A percentile compares a stretch with the other conserved stretches of the same genome.
Conservation (phyloP, 2,329 filamentous ascomycete species). For the Cladorrhinum sp. region DNA sequence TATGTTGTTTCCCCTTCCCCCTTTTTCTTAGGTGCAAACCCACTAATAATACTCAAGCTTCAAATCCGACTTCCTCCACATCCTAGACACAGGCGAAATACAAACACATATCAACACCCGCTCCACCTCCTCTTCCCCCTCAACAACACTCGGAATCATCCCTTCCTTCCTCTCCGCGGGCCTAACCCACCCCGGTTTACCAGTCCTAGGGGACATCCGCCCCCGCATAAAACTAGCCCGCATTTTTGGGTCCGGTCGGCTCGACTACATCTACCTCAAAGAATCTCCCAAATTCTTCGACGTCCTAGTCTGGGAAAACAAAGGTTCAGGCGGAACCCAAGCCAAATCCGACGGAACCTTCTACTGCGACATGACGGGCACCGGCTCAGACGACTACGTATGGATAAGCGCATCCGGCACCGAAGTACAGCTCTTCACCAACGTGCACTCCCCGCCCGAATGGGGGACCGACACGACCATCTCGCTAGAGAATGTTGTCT, state of each 20-base stretch:
- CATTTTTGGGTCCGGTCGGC: slow-evolving; percentile 19
- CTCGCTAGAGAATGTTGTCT: background rate
- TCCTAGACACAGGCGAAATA: slow-evolving; percentile 21
- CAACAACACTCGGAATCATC: slow-evolving; percentile 11
- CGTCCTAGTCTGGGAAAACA: slow-evolving; percentile 10
- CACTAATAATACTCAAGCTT: slow-evolving; percentile 13
- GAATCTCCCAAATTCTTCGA: background rate
- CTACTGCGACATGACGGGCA: slow-evolving; percentile 15
- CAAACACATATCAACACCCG: slow-evolving; percentile 27
- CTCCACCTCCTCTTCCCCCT: too few species aligned
- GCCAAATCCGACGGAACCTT: slow-evolving; percentile 10
- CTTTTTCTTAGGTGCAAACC: background rate
- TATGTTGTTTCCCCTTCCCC: slow-evolving; percentile 15
- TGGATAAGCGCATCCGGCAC: slow-evolving; percentile 13
- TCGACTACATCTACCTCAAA: slow-evolving; percentile 21
- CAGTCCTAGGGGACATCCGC: background rate
- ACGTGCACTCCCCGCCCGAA: slow-evolving; percentile 12
- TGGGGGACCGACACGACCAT: slow-evolving; percentile 9
- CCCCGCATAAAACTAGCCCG: slow-evolving; percentile 21
- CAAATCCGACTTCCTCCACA: slow-evolving; percentile 27
- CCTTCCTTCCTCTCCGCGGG: slow-evolving; percentile 14
- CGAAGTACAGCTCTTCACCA: slow-evolving; percentile 7
- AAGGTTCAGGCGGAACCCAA: slow-evolving; percentile 5
- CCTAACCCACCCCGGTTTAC: slow-evolving; percentile 15
- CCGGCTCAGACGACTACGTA: slow-evolving; percentile 8